Base-by-base conservation (phyloP, 2,329 filamentous ascomycete genomes). In the Monilinia aucupariae region DNA sequence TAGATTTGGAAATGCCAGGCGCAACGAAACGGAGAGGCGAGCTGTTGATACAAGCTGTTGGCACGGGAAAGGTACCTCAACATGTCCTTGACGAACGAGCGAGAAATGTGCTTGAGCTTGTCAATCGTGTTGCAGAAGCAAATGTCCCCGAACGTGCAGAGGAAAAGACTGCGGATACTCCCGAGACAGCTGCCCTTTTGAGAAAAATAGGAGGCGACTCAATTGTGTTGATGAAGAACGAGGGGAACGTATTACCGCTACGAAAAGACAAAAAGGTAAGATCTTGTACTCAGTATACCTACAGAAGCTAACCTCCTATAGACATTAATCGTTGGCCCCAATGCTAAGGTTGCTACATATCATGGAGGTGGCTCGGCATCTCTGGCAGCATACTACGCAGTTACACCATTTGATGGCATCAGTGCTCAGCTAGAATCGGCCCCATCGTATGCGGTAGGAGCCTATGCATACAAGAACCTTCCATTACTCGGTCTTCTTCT, bases 341-440 rank as follows among this genome's bases (percentile, higher is more conserved):
- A 85, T 66, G 81, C 82, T 10, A 84, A 83, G 70, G 73, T 80
- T 50, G 78, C 81, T 1, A 81, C 79, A 2, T 84, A 83, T 66
- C 69, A 86, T 61, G 87, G 87, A 43, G 87, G 86, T 63, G 87
- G 87, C 25, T 88, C 85, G 5, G 87, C 86, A 1, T 81, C 84
- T 0, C 74, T 85, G 34, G 75, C 75, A 12, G 78, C 82, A 8
- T 89, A 89, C 75, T 85, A 87, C 64, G 87, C 88, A 54, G 80
- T 91, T 25, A 90, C 85, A 0, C 89, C 89, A 2, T 85, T 87
- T 32, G 86, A 89, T 63, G 88, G 88, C 8, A 90, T 92, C 43
- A 66, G 58, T 55, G 66, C 50, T 4, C 68, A 61, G 49, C 64
- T 41, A 17, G 32, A 61, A 52, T 48, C 63, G 12, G n/a, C 45